Conservation (phyloP, 2,329 filamentous ascomycete genomes). For the Aspergillus quadricinctus region DNA sequence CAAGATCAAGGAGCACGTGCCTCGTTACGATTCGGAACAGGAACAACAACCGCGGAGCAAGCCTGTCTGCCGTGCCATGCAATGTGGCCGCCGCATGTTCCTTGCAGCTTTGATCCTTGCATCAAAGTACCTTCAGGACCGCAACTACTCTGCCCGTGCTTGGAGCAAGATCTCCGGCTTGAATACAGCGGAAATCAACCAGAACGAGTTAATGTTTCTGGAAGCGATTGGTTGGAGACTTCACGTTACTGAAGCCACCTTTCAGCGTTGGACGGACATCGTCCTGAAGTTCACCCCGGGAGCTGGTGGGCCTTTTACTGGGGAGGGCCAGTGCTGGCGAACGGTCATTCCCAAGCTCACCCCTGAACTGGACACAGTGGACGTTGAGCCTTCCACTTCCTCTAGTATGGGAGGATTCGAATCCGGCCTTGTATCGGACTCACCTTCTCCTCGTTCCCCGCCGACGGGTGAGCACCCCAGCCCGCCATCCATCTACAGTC, state of each 20-base stretch:
- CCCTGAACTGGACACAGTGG: slow-evolving; percentile 52
- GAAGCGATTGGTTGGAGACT: slow-evolving; percentile 89
- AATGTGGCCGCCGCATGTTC: slow-evolving; percentile 97
- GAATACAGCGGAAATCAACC: slow-evolving; percentile 88
- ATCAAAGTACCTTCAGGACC: slow-evolving; percentile 96
- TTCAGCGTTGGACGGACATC: slow-evolving; percentile 90
- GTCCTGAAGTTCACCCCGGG: slow-evolving; percentile 77
- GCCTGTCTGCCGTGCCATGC: slow-evolving; percentile 71
- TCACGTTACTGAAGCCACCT: slow-evolving; percentile 83
- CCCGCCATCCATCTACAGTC: slow-evolving; percentile 21
- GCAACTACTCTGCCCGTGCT: slow-evolving; percentile 93
- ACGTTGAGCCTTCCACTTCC: slow-evolving; percentile 32
- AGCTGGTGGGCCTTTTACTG: slow-evolving; percentile 36
- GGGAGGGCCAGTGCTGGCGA: slow-evolving; percentile 38
- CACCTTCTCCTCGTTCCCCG: slow-evolving; percentile 26
- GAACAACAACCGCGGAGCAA: slow-evolving; percentile 69
- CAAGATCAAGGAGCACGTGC: slow-evolving; percentile 86
- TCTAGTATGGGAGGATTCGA: slow-evolving; percentile 25
- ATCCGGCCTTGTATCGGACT: slow-evolving; percentile 20
- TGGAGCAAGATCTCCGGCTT: slow-evolving; percentile 99
- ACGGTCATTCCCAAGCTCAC: slow-evolving; percentile 53
- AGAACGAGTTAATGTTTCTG: slow-evolving; percentile 91
- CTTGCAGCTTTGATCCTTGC: slow-evolving; percentile 89
- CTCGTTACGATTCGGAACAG: slow-evolving; percentile 77
- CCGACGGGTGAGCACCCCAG: slow-evolving; percentile 19